phyloP scores from a whole-genome alignment of 768 basidiomycete species.

The Serendipita sp. region DNA sequence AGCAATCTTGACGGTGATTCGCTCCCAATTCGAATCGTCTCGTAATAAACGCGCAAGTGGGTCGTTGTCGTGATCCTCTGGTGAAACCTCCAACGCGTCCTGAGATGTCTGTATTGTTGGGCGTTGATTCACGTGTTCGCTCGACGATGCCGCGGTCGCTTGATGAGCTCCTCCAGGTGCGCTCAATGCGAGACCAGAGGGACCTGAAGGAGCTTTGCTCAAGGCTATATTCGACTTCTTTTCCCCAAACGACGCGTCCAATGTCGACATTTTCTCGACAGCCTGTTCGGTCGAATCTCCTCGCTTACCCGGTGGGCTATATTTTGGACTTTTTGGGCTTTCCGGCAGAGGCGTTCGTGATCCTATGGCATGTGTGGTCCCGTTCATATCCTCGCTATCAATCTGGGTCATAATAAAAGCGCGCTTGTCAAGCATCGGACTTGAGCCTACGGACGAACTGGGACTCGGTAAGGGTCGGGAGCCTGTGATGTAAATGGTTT shows the following conservation, averaged over 20 bases:
- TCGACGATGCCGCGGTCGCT: neutral
- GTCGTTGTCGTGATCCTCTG: constrained; percentile 17
- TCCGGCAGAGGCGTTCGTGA: constrained; percentile 12
- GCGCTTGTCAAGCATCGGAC: constrained; percentile 70
- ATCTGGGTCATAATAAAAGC: constrained; percentile 90
- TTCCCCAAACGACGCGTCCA: constrained; percentile 19
- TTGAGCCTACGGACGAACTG: constrained; percentile 51
- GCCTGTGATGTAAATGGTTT: constrained; percentile 73
- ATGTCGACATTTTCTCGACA: constrained; percentile 28
- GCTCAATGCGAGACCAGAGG: constrained; percentile 12
- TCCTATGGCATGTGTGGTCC: constrained; percentile 21
- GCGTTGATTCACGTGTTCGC: neutral
- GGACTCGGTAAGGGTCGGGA: constrained; percentile 80
- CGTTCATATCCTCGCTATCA: constrained; percentile 20
- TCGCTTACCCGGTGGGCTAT: constrained; percentile 13
- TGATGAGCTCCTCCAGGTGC: constrained; percentile 17
- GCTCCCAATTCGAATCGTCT: constrained; percentile 23
- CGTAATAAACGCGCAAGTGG: constrained; percentile 15
- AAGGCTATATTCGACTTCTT: constrained; percentile 4
- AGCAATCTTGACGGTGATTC: constrained; percentile 96
- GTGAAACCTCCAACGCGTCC: neutral
- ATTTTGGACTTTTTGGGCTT: constrained; percentile 16
- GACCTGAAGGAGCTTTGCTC: neutral
- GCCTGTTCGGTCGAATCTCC: constrained; percentile 26
- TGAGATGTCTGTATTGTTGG: neutral